Conservation (phyloP, 2,329 filamentous ascomycete genomes). For the Cercospora sp. region DNA sequence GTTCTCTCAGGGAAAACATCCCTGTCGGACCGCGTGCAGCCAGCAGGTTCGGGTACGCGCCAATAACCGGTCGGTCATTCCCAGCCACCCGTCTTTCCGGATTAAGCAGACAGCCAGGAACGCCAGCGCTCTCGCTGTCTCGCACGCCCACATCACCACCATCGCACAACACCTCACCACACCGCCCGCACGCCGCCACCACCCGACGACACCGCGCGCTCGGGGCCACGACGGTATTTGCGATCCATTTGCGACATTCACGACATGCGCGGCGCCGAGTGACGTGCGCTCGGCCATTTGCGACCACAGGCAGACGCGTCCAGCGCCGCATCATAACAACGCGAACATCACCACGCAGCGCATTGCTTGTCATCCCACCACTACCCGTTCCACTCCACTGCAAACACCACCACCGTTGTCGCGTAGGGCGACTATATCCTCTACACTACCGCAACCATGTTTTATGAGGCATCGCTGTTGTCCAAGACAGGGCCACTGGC, state of each 20-base stretch:
- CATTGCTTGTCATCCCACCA: constrained; percentile 17
- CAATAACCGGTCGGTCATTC: background rate
- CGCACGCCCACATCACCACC: constrained; percentile 1
- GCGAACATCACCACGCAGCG: constrained; percentile 21
- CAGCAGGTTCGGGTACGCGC: background rate
- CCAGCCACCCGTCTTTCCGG: constrained; percentile 2
- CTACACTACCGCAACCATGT: constrained; percentile 62
- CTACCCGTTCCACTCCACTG: background rate
- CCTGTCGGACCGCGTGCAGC: constrained; percentile 1
- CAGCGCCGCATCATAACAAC: constrained; percentile 25
- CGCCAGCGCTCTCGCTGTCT: background rate
- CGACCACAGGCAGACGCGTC: constrained; percentile 16
- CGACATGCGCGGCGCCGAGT: constrained; percentile 18
- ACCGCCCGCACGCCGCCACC: background rate
- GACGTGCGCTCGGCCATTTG: constrained; percentile 10
- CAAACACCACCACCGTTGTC: constrained; percentile 11
- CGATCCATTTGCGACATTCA: constrained; percentile 1
- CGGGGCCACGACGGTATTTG: background rate
- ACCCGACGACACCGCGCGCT: background rate
- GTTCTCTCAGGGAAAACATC: constrained; percentile 1
- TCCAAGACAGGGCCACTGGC: constrained; percentile 96
- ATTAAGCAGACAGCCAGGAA: background rate
- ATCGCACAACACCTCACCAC: constrained; percentile 6
- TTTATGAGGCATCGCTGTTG: constrained; percentile 93
- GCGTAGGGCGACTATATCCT: constrained; percentile 17